A percentile compares a stretch with the other conserved stretches of the same genome.
phyloP scores from a whole-genome alignment of 2,329 filamentous ascomycete species.

The Penicillium fuscoglaucum region DNA sequence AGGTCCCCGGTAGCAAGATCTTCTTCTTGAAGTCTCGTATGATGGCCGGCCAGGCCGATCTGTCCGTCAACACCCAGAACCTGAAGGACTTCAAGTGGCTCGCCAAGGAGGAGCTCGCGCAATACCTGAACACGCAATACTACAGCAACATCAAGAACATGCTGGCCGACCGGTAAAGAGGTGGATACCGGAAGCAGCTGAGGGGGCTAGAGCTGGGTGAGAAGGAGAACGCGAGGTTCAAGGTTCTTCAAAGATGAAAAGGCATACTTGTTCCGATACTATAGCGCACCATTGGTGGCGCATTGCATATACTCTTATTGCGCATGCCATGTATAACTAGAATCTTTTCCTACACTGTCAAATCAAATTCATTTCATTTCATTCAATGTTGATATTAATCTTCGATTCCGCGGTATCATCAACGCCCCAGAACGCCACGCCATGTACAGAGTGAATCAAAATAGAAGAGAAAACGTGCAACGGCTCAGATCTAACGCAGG shows the following conservation, averaged over 20 bases:
- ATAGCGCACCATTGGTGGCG: slow-evolving; percentile 24
- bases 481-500: no score
- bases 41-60: slow-evolving; percentile 90
- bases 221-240: background rate
- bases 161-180: slow-evolving; percentile 69
- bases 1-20: slow-evolving; percentile 70
- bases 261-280: slow-evolving; percentile 18
- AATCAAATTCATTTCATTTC: slow-evolving; percentile 19
- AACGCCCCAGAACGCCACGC: slow-evolving; percentile 19
- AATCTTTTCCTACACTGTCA: slow-evolving; percentile 30
- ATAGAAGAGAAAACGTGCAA: background rate
- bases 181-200: background rate
- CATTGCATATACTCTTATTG: slow-evolving; percentile 39
- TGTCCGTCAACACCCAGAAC: slow-evolving; percentile 69
- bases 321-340: slow-evolving; percentile 43
- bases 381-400: background rate
- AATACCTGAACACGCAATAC: slow-evolving; percentile 66
- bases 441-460: slow-evolving; percentile 2
- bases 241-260: slow-evolving; percentile 8
- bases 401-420: slow-evolving; percentile 1
- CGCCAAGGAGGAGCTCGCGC: slow-evolving; percentile 79
- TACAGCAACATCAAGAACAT: slow-evolving; percentile 77
- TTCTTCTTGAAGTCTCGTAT: slow-evolving; percentile 98
- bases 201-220: background rate
- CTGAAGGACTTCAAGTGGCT: slow-evolving; percentile 89